Base-by-base conservation (phyloP, 1,284 basidiomycete genomes). In the Cutaneotrichosporon dermatis region DNA sequence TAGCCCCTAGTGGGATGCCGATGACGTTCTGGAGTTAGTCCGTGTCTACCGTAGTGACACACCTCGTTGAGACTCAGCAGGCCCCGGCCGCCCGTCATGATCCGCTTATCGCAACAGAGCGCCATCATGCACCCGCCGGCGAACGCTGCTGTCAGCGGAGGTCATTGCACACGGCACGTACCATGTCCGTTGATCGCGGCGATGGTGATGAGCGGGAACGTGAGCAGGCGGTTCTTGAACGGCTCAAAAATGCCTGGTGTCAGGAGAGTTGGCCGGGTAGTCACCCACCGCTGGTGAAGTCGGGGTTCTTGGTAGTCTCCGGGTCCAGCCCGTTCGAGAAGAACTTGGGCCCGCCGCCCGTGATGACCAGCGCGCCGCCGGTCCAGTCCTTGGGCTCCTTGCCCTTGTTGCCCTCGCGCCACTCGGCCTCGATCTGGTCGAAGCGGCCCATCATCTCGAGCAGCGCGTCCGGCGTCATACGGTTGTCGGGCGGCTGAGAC, bases 1-100 rank as follows among this genome's bases (percentile, higher is more conserved):
- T 81, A 65, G 92, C 85, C 0, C 86, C 86, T 51, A 88, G 85
- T 0, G 84, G 81, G 11, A 90, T 88, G 50, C 89, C 90, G 68
- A 93, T 91, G 70, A 87, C 85, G 49, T 92, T 80, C 55, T 54
- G n/a, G 6, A 40, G 3, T 37, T 34, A 11, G 49, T 35, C 10
- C 33, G 34, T 3, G 5, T 39, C 37, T 39, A n/a, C 13, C 12
- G 9, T 7, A 15, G 12, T 4, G 4, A 39, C 35, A 37, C 42
- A 57, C 49, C 89, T 97, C 93, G 73, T 95, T 96, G 91, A 96
- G 94, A 73, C 85, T 90, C 58, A 91, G 78, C 85, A 89, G 92
- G 4, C 88, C 88, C 69, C 84, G 85, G 65, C 83, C 87, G 15
- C 86, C 87, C 63, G 89, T 87, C 86, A 94, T 92, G 55, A 96